phyloP scores from a whole-genome alignment of 805 yeast species.

The Kluyveromyces dobzhanskii region DNA sequence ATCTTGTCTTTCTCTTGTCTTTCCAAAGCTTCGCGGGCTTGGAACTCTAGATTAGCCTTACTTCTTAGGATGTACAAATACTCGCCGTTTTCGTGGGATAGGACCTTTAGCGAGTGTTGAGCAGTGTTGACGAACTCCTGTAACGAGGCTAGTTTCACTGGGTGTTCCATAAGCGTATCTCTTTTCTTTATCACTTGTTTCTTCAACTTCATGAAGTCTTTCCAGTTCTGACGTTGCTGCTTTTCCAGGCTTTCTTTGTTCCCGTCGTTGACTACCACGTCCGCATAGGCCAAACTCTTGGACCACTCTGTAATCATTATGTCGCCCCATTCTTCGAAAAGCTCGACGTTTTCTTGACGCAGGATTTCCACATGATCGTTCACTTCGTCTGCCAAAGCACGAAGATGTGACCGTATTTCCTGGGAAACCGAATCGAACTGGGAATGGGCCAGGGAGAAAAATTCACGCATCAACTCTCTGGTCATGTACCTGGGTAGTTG shows the following conservation, averaged over 20 bases:
- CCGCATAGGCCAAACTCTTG: constrained; percentile 41
- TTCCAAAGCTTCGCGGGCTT: constrained; percentile 42
- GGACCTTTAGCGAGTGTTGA: constrained; percentile 35
- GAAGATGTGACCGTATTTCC: constrained; percentile 27
- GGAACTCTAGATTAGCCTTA: constrained; percentile 49
- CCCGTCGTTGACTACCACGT: constrained; percentile 27
- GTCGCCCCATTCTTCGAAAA: constrained; percentile 68
- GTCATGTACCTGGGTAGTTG: constrained; percentile 33
- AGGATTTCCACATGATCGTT: constrained; percentile 31
- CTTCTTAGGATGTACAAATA: constrained; percentile 50
- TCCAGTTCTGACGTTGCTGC: constrained; percentile 42
- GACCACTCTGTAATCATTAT: constrained; percentile 58
- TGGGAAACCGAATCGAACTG: constrained; percentile 27
- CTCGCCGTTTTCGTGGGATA: constrained; percentile 54
- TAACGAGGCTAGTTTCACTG: constrained; percentile 26
- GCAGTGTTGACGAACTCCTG: constrained; percentile 29
- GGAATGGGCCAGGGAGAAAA: constrained; percentile 28
- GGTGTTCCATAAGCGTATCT: constrained; percentile 38
- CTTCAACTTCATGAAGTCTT: constrained; percentile 48
- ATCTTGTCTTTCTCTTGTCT: constrained; percentile 7
- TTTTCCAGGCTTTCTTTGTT: constrained; percentile 16
- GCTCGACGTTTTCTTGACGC: constrained; percentile 46
- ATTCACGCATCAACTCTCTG: constrained; percentile 41
- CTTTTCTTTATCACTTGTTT: constrained; percentile 46
- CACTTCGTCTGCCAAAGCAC: constrained; percentile 24